Conservation (phyloP, 768 basidiomycete species). For the Cyclocybe cylindracea region DNA sequence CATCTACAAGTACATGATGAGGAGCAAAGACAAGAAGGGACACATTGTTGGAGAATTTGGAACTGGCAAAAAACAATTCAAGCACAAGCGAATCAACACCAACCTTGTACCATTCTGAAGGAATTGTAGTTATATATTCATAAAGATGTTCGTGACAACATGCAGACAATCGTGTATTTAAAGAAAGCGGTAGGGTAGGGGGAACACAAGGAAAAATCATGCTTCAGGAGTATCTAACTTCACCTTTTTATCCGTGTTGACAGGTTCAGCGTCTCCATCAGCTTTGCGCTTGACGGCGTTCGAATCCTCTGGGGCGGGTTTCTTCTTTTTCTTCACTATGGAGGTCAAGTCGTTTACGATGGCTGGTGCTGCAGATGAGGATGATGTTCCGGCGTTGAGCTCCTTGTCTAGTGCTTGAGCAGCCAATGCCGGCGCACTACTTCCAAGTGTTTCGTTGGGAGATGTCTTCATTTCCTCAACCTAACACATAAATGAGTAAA, state of each 20-base stretch:
- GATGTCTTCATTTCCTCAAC: slow-evolving; percentile 89
- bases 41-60: slow-evolving; percentile 91
- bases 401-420: slow-evolving; percentile 74
- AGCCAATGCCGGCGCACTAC: slow-evolving; percentile 68
- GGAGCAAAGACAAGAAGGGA: slow-evolving; percentile 70
- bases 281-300: slow-evolving; percentile 68
- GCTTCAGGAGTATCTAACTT: slow-evolving; percentile 46
- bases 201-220: slow-evolving; percentile 16
- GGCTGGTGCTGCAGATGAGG: slow-evolving; percentile 32
- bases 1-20: slow-evolving; percentile 94
- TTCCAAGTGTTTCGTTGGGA: slow-evolving; percentile 57
- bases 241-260: slow-evolving; percentile 64
- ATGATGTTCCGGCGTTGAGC: slow-evolving; percentile 47
- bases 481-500: slow-evolving; percentile 35
- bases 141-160: too few species aligned
- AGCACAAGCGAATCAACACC: slow-evolving; percentile 54
- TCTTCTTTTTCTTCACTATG: slow-evolving; percentile 90
- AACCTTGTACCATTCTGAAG: slow-evolving; percentile 45
- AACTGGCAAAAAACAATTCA: slow-evolving; percentile 71
- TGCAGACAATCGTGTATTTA: neutral
- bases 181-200: slow-evolving; percentile 6
- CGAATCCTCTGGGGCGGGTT: slow-evolving; percentile 43
- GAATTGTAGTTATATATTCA: neutral
- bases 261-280: slow-evolving; percentile 51
- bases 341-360: slow-evolving; percentile 82